Evolutionary conservation across 495 filamentous ascomycete species (phyloP).

Genomic region (Podospora tetraspora): DNA sequence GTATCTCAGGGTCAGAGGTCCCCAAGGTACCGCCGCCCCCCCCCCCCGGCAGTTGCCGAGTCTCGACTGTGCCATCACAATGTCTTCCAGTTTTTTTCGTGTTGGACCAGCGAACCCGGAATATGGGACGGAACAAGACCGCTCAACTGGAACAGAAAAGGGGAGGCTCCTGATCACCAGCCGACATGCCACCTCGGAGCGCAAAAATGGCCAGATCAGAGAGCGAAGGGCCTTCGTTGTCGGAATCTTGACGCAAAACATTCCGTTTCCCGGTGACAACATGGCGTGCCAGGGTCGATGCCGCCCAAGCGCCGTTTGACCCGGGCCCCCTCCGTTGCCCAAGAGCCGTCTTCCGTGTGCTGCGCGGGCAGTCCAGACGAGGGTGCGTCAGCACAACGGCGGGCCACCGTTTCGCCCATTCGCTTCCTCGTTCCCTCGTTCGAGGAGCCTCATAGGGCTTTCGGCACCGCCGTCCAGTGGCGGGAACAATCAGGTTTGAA

Average conservation of each 20-base stretch:
- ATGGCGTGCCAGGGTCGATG: neutral
- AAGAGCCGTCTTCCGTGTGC: neutral
- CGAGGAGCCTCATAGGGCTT: slow-evolving; percentile 8
- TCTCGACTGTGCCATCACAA: neutral
- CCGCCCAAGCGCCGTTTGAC: neutral
- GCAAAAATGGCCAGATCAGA: neutral
- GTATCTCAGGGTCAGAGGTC: neutral
- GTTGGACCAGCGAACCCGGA: neutral
- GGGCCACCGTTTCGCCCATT: neutral
- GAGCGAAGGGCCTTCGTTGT: neutral
- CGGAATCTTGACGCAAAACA: neutral
- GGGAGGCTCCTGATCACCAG: neutral
- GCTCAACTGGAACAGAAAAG: neutral
- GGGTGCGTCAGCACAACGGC: neutral
- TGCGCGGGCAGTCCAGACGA: too few relatives aligned
- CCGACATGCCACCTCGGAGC: neutral
- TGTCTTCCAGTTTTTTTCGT: neutral
- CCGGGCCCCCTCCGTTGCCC: neutral
- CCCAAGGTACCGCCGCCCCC: neutral
- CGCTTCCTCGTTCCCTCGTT: neutral
- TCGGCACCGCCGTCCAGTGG: slow-evolving; percentile 9
- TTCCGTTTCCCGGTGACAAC: neutral
- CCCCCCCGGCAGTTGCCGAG: neutral
- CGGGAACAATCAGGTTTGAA: neutral
- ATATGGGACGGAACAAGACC: neutral